phyloP scores from a whole-genome alignment of 1,139 yeast genomes.

The Suhomyces wounanorum region DNA sequence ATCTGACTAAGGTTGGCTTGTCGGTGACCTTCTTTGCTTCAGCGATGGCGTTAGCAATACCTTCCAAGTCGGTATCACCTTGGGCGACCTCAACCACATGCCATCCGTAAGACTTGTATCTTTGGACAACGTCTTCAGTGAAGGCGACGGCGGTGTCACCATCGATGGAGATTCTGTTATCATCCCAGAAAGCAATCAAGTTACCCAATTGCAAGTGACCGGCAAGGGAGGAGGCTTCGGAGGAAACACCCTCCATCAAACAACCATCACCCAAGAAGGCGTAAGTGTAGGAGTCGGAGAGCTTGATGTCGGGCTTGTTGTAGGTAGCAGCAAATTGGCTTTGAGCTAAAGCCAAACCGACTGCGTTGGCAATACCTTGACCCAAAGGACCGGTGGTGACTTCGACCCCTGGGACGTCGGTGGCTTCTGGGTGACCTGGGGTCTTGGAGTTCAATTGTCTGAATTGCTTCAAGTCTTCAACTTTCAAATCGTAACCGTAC shows the following conservation, averaged over 20 bases:
- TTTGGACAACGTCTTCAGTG: conserved; percentile 87
- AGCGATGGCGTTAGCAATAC: conserved; percentile 71
- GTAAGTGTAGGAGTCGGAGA: conserved; percentile 78
- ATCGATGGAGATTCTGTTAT: conserved; percentile 95
- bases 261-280: conserved; percentile 96
- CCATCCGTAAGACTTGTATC: conserved; percentile 97
- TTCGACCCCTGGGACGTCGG: conserved; percentile 84
- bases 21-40: conserved; percentile 64
- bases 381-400: conserved; percentile 99
- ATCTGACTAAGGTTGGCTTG: conserved; percentile 90
- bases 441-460: conserved; percentile 91
- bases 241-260: conserved; percentile 96
- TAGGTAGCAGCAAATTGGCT: conserved; percentile 88
- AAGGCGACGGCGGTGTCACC: conserved; percentile 90
- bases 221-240: conserved; percentile 93
- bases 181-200: conserved; percentile 95
- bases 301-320: conserved; percentile 79
- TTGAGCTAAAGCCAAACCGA: conserved; percentile 96
- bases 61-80: conserved; percentile 80
- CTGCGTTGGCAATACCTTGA: conserved; percentile 97
- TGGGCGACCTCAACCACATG: conserved; percentile 74
- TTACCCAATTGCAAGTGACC: conserved; percentile 95
- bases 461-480: conserved; percentile 88
- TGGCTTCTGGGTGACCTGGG: conserved; percentile 95
- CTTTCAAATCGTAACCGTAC: conserved; percentile 76